Evolutionary conservation across 495 filamentous ascomycete genomes (phyloP).

Genomic region (Beverwykella pulmonaria): DNA sequence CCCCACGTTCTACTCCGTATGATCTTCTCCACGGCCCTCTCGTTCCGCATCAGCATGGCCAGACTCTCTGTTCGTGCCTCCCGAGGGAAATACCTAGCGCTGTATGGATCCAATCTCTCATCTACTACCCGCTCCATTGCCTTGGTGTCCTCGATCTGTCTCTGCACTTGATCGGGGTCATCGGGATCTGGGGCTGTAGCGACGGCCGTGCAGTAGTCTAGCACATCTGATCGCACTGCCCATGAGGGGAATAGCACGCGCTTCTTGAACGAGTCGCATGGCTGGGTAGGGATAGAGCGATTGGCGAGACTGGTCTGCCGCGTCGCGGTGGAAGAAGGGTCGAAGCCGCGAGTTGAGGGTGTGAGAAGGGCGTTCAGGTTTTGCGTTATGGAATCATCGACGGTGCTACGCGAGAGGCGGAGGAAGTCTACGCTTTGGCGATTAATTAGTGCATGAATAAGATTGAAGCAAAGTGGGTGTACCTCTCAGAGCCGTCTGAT

Average conservation of each 20-base stretch:
- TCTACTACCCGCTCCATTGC: constrained; percentile 78
- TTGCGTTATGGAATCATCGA: constrained; percentile 92
- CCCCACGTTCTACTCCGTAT: constrained; percentile 82
- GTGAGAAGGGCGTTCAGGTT: constrained; percentile 89
- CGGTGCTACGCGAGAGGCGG: constrained; percentile 77
- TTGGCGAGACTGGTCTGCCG: constrained; percentile 50
- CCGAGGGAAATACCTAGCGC: constrained; percentile 76
- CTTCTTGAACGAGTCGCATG: constrained; percentile 74
- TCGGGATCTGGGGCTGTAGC: constrained; percentile 85
- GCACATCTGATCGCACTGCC: constrained; percentile 80
- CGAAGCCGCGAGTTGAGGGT: constrained; percentile 70
- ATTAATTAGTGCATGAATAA: constrained; percentile 26
- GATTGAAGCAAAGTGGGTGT: constrained; percentile 14
- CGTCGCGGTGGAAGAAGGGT: constrained; percentile 73
- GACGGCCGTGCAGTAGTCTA: constrained; percentile 88
- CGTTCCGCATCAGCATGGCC: constrained; percentile 76
- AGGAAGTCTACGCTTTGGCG: constrained; percentile 74
- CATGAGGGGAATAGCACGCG: constrained; percentile 85
- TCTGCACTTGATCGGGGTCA: constrained; percentile 75
- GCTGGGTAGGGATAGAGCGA: constrained; percentile 57
- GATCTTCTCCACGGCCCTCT: constrained; percentile 84
- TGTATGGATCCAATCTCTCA: constrained; percentile 92
- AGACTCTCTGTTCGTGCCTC: constrained; percentile 84
- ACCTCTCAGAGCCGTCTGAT: constrained; percentile 83
- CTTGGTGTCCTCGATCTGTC: constrained; percentile 68